Base-by-base conservation (phyloP, 2,329 filamentous ascomycete genomes). In the Ophiocordyceps camponoti-rufipedis region DNA sequence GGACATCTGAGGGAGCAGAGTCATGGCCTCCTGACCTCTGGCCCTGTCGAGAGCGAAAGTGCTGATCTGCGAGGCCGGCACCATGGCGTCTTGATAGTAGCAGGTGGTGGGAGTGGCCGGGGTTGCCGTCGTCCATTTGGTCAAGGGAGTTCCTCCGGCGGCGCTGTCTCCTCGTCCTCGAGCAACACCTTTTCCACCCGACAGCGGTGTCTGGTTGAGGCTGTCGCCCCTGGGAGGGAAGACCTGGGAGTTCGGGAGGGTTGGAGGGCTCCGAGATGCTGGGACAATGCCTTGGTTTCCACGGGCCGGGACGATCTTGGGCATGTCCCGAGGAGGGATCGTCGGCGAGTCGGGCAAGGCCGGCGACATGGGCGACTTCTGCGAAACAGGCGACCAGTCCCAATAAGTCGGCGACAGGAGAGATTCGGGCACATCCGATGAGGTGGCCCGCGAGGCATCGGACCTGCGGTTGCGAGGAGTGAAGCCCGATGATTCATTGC, bases 21-120 rank as follows among this genome's bases (percentile, higher is more conserved):
- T 56, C 23, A 50, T 50, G 10, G 52, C 49, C 23, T 51, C 50
- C 31, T 51, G 47, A 23, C 46, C 49, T 18, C 51, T 52, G n/a
- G 48, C 44, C 39, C 47, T 49, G 49, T 55, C 50, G 11, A 55
- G 44, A 23, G 48, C 44, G 38, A 55, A 53, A 45, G 48, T 55
- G 47, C 52, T 55, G 39, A 19, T 41, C 8, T 42, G 39, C 2
- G 23, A 40, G 6, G n/a, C n/a, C 38, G 41, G 11, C 12, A 8
- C 13, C 19, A 28, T 19, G 19, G 32, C n/a, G 18, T 41, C 39
- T 9, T 28, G 39, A 3, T n/a, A 19, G 10, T 16, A 10, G 18
- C 35, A 9, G 29, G 10, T n/a, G 39, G 3, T 16, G n/a, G 29
- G 29, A 12, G 35, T 16, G n/a, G 16, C 10, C 35, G n/a, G 35